phyloP scores from a whole-genome alignment of 208 protist genomes.

The Hexamita inflata region DNA sequence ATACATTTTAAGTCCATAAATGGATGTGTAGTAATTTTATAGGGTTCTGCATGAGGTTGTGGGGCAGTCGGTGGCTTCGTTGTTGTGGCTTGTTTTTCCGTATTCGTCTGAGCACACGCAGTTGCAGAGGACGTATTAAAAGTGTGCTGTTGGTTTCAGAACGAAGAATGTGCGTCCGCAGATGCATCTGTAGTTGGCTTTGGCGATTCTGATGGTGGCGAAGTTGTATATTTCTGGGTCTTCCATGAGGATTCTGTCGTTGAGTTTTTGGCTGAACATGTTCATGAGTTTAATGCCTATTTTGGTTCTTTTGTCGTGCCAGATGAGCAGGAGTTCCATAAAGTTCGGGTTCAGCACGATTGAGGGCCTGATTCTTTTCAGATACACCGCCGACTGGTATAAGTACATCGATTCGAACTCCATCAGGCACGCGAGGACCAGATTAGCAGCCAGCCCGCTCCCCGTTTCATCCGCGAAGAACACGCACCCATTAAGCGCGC shows the following conservation, averaged over 20 bases:
- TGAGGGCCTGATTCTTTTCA: not conserved
- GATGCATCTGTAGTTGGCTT: not conserved
- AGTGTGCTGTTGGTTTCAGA: not conserved
- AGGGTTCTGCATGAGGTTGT: slow-evolving; percentile 2
- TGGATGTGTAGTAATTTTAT: not conserved
- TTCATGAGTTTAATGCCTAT: not conserved
- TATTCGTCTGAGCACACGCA: not conserved
- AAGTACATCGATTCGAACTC: not conserved
- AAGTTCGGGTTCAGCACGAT: not conserved
- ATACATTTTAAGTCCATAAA: not conserved
- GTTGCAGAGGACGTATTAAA: not conserved
- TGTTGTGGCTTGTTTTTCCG: not conserved
- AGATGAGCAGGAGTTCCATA: slow-evolving; percentile 2
- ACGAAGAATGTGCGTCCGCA: slow-evolving; percentile 13
- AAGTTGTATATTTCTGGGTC: no score
- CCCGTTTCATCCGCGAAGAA: slow-evolving; percentile 1
- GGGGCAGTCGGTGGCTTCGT: not conserved
- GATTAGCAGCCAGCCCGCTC: not conserved
- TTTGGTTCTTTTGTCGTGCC: not conserved
- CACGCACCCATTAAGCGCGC: no score
- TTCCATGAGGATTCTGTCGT: no score
- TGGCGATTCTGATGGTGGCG: not conserved
- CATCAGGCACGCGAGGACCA: not conserved
- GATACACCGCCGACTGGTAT: not conserved
- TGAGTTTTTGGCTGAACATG: no score